Conservation (phyloP, 176 grass and related monocot genomes). For the Zoysia japonica region DNA sequence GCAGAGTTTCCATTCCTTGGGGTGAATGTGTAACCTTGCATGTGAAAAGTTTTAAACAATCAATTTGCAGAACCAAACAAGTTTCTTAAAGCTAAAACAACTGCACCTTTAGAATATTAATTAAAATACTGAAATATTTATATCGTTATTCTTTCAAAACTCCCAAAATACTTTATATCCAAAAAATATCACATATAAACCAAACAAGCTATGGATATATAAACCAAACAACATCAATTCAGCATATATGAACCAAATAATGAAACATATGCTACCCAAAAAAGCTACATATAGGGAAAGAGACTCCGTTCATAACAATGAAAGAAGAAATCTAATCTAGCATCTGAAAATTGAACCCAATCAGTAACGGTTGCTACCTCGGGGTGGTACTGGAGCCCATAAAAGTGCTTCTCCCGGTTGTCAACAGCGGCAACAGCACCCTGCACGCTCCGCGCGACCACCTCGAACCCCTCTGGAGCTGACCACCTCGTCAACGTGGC, state of each 20-base stretch:
- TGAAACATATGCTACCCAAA: background rate
- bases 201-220: too few relatives aligned
- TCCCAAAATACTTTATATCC: too few relatives aligned
- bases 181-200: too few relatives aligned
- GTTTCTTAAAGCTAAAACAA: too few relatives aligned
- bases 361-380: constrained; percentile 48
- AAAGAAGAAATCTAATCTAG: background rate
- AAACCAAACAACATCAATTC: background rate
- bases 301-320: background rate
- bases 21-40: constrained; percentile 85
- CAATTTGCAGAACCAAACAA: background rate
- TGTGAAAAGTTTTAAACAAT: background rate
- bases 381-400: constrained; percentile 87
- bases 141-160: too few relatives aligned
- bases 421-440: constrained; percentile 60
- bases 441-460: constrained; percentile 69
- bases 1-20: constrained; percentile 84
- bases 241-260: background rate
- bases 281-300: background rate
- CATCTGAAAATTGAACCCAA: background rate
- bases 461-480: constrained; percentile 69
- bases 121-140: too few relatives aligned
- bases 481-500: constrained; percentile 77
- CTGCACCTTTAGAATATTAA: too few relatives aligned
- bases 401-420: constrained; percentile 52